A percentile compares a stretch with the other conserved stretches of the same genome.
Evolutionary conservation across 306 rosid genomes (phyloP).

Genomic region (peach (Prunus persica)): Prunus_persica_NCBIv2 NC_034016.1:17967501-17968000

Average conservation of each 20-base stretch:
- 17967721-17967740: background rate
- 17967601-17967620: conserved; percentile 47
- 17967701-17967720: background rate
- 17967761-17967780: conserved; percentile 1
- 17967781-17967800: background rate
- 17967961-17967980: background rate
- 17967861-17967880: conserved; percentile 14
- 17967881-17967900: background rate
- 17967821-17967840: conserved; percentile 1
- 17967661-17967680: conserved; percentile 28
- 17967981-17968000: background rate
- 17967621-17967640: conserved; percentile 42
- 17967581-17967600: conserved; percentile 42
- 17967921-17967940: background rate
- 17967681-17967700: background rate
- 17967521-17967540: conserved; percentile 58
- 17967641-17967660: conserved; percentile 34
- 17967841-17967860: conserved; percentile 17
- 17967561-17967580: conserved; percentile 57
- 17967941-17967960: background rate
- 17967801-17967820: conserved; percentile 10
- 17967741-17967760: background rate
- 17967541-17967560: conserved; percentile 49
- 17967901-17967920: background rate
- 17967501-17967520: conserved; percentile 40